Evolutionary conservation across 2,329 filamentous ascomycete species (phyloP).

Genomic region (Coniochaeta prunicola): DNA sequence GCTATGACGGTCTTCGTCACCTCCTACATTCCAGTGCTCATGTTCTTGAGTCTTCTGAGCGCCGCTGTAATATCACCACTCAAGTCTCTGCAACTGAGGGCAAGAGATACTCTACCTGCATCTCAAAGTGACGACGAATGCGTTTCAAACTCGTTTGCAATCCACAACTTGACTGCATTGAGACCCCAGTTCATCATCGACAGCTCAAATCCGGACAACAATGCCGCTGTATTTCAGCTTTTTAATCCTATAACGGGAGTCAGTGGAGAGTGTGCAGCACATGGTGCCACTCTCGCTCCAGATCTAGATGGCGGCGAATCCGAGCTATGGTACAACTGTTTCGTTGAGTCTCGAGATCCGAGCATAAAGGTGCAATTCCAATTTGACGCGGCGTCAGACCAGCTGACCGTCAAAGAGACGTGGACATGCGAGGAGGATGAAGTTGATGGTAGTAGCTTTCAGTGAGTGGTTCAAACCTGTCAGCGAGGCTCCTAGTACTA

Average conservation of each 20-base stretch:
- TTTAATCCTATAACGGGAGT: conserved; percentile 8
- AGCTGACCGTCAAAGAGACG: conserved; percentile 11
- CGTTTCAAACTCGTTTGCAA: not conserved
- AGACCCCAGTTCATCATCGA: not conserved
- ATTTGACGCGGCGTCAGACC: conserved; percentile 4
- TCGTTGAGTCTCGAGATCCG: conserved; percentile 11
- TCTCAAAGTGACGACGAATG: not conserved
- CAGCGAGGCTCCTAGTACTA: not conserved
- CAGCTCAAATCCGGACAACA: not conserved
- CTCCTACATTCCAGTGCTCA: not conserved
- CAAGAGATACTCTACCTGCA: not conserved
- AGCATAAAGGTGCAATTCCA: conserved; percentile 8
- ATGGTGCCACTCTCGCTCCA: conserved; percentile 2
- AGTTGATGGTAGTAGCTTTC: not conserved
- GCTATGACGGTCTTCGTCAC: not conserved
- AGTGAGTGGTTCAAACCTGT: not conserved
- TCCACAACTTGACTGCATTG: not conserved
- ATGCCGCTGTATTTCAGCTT: conserved; percentile 9
- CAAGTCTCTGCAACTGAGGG: not conserved
- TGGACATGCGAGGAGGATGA: conserved; percentile 8
- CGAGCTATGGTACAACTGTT: conserved; percentile 9
- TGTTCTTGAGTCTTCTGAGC: not conserved
- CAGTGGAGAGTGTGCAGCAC: conserved; percentile 9
- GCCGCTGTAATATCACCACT: not conserved
- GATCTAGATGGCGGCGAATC: not conserved